phyloP scores from a whole-genome alignment of 208 protist species.

The Trypanosomatidae sp. region DNA sequence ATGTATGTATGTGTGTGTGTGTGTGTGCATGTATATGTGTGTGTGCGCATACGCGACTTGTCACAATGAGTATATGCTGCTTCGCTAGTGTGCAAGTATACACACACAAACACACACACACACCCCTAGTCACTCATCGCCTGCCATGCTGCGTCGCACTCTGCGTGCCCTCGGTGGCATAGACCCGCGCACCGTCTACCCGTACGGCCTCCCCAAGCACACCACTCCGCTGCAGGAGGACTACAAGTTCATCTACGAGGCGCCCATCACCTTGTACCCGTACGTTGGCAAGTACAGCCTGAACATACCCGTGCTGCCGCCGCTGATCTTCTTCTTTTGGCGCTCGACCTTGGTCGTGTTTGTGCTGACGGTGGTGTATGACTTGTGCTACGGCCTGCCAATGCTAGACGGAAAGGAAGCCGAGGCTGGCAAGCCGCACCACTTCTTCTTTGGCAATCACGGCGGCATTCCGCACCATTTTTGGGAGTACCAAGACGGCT shows the following conservation, averaged over 20 bases:
- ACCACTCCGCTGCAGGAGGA: constrained; percentile 82
- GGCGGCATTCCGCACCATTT: constrained; percentile 75
- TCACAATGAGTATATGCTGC: not conserved
- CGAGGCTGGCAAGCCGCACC: constrained; percentile 50
- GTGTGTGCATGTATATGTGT: not conserved
- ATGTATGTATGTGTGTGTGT: not conserved
- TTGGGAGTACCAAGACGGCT: constrained; percentile 85
- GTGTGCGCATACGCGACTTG: not conserved
- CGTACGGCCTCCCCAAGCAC: constrained; percentile 75
- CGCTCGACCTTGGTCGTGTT: constrained; percentile 56
- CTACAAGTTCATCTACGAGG: constrained; percentile 64
- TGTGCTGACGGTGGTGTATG: constrained; percentile 53
- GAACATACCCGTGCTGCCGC: constrained; percentile 80
- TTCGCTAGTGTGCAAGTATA: not conserved
- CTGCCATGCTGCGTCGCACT: constrained; percentile 49
- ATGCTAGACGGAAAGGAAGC: constrained; percentile 78
- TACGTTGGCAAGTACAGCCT: constrained; percentile 77
- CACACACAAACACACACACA: not conserved
- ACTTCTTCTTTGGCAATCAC: constrained; percentile 81
- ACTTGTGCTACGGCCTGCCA: constrained; percentile 75
- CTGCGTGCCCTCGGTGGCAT: constrained; percentile 42
- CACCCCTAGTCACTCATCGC: not conserved
- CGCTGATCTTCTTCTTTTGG: constrained; percentile 86
- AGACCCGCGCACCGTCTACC: constrained; percentile 66
- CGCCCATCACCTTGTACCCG: constrained; percentile 72